These are phyloP conservation scores for Trametes maxima DNA, from an alignment of 768 basidiomycete genomes.

Conservation along the genomic window DNA sequence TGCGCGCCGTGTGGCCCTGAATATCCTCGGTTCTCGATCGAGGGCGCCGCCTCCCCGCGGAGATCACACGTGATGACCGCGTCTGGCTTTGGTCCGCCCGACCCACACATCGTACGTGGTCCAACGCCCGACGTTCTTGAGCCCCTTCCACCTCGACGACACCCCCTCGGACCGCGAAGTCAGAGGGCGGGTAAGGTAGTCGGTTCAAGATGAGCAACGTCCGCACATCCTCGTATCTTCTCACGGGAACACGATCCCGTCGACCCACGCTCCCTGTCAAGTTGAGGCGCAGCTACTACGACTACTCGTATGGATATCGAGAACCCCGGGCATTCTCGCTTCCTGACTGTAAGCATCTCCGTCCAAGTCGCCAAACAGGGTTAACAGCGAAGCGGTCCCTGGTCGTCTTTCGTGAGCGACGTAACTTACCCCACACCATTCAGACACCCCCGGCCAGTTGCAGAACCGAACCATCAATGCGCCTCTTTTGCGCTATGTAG, in stretches of 20 bases:
- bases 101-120: not conserved
- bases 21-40: not conserved
- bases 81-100: conserved; percentile 14
- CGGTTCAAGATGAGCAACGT: conserved; percentile 5
- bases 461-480: conserved; percentile 73
- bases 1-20: not conserved
- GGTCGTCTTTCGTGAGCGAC: no score
- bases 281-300: conserved; percentile 53
- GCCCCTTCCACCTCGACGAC: not conserved
- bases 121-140: not conserved
- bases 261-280: conserved; percentile 16
- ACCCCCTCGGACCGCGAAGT: no score
- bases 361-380: no score
- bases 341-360: conserved; percentile 71
- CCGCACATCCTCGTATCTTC: conserved; percentile 12
- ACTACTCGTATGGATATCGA: conserved; percentile 79
- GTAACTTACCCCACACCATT: not conserved
- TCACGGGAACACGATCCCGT: conserved; percentile 17
- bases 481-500: conserved; percentile 82
- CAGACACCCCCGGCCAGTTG: conserved; percentile 69
- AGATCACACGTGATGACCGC: conserved; percentile 19
- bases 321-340: conserved; percentile 62
- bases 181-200: not conserved
- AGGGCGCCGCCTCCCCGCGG: not conserved
- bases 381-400: no score